phyloP scores from a whole-genome alignment of 2,329 filamentous ascomycete genomes.

The Exophiala sp. region DNA sequence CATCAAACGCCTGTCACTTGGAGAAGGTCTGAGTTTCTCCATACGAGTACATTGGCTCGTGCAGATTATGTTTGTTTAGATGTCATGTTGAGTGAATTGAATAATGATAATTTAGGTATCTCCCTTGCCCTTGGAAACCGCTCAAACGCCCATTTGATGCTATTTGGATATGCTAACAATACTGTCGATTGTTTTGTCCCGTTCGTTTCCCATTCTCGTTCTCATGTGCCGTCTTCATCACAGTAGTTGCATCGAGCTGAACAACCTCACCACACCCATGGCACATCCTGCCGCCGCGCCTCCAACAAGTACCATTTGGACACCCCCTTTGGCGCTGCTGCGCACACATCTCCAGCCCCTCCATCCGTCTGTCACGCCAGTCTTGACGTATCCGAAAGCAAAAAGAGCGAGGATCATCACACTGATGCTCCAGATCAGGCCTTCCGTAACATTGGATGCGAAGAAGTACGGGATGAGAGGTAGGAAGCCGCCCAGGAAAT shows the following conservation, averaged over 20 bases:
- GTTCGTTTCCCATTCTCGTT: too few relatives aligned
- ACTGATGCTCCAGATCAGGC: conserved; percentile 49
- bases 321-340: conserved; percentile 43
- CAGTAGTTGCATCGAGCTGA: conserved; percentile 7
- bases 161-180: too few relatives aligned
- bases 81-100: too few relatives aligned
- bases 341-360: conserved; percentile 32
- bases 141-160: too few relatives aligned
- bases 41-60: too few relatives aligned
- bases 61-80: too few relatives aligned
- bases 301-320: conserved; percentile 64
- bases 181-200: too few relatives aligned
- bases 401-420: conserved; percentile 50
- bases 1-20: too few relatives aligned
- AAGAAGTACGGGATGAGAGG: conserved; percentile 53
- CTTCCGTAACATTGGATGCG: conserved; percentile 35
- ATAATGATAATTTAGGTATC: too few relatives aligned
- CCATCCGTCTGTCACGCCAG: conserved; percentile 40
- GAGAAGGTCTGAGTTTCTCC: too few relatives aligned
- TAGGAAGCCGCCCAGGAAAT: conserved; percentile 41
- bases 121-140: too few relatives aligned
- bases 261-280: conserved; percentile 49
- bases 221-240: background rate
- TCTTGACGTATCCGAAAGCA: conserved; percentile 52
- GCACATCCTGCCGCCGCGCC: conserved; percentile 64